Evolutionary conservation across 2,329 filamentous ascomycete species (phyloP).

Genomic region (Ascocoryne sarcoides): DNA sequence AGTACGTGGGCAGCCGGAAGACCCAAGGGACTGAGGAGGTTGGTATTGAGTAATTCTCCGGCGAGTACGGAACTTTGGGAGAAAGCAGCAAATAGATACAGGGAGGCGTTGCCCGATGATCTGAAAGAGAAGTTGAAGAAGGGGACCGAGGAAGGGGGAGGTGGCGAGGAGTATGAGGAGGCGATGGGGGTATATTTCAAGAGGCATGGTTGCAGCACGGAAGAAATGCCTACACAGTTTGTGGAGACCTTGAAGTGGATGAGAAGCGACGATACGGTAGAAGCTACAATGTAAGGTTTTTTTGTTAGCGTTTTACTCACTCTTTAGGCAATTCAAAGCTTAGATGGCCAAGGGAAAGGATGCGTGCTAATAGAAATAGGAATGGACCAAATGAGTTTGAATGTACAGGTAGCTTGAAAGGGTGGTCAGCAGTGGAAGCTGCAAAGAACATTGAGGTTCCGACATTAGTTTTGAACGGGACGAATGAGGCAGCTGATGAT

Average conservation of each 20-base stretch:
- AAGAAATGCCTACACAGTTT: constrained; percentile 7
- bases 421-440: constrained; percentile 29
- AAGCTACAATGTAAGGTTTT: constrained; percentile 20
- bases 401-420: constrained; percentile 30
- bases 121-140: constrained; percentile 16
- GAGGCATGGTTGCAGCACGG: constrained; percentile 5
- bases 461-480: constrained; percentile 34
- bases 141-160: constrained; percentile 1
- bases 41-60: constrained; percentile 29
- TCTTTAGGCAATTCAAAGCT: neutral
- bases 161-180: constrained; percentile 4
- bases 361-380: neutral
- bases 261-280: constrained; percentile 22
- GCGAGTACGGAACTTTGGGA: constrained; percentile 22
- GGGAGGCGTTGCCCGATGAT: constrained; percentile 16
- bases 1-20: constrained; percentile 33
- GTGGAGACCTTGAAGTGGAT: constrained; percentile 13
- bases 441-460: constrained; percentile 30
- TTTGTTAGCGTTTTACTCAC: neutral
- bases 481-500: constrained; percentile 28
- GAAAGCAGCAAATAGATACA: constrained; percentile 16
- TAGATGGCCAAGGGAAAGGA: neutral
- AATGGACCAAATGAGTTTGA: constrained; percentile 27
- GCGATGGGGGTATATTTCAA: constrained; percentile 4
- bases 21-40: constrained; percentile 30